Evolutionary conservation across 2,329 filamentous ascomycete species (phyloP).

Genomic region (Colletotrichum lupini): DNA sequence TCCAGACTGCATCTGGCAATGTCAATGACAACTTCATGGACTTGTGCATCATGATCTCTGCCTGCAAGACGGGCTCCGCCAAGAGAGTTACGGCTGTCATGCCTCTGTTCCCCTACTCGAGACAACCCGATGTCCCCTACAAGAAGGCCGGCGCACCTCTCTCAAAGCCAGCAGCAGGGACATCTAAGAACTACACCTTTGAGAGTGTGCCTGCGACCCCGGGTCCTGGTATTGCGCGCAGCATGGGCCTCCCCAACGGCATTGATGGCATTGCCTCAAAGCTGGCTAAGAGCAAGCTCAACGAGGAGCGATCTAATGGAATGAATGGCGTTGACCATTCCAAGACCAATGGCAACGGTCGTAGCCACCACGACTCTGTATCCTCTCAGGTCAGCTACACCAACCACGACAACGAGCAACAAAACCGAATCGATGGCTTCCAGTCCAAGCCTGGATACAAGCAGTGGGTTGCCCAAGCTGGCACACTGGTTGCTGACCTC

Average conservation of each 20-base stretch:
- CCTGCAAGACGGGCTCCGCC: conserved; percentile 94
- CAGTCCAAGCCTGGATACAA: conserved; percentile 93
- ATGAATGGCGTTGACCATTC: conserved; percentile 41
- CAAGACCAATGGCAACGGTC: conserved; percentile 45
- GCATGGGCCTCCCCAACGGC: conserved; percentile 73
- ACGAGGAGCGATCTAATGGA: conserved; percentile 52
- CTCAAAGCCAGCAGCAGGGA: conserved; percentile 71
- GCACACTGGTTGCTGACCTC: conserved; percentile 92
- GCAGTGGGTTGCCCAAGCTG: conserved; percentile 98
- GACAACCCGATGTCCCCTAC: conserved; percentile 96
- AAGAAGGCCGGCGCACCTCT: conserved; percentile 94
- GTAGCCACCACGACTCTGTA: conserved; percentile 50
- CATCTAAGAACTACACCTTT: conserved; percentile 78
- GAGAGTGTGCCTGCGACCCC: conserved; percentile 93
- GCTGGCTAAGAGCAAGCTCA: conserved; percentile 74
- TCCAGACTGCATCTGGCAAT: conserved; percentile 90
- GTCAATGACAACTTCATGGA: conserved; percentile 98
- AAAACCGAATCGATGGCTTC: conserved; percentile 65
- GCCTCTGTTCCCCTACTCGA: conserved; percentile 95
- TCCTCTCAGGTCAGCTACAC: conserved; percentile 64
- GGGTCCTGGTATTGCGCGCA: conserved; percentile 76
- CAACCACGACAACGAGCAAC: conserved; percentile 70
- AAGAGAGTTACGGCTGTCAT: conserved; percentile 88
- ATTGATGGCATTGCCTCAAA: conserved; percentile 77
- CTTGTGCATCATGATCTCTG: conserved; percentile 97